Base-by-base conservation (phyloP, 345 rosid genomes). In the Nasturtium officinale region DNA sequence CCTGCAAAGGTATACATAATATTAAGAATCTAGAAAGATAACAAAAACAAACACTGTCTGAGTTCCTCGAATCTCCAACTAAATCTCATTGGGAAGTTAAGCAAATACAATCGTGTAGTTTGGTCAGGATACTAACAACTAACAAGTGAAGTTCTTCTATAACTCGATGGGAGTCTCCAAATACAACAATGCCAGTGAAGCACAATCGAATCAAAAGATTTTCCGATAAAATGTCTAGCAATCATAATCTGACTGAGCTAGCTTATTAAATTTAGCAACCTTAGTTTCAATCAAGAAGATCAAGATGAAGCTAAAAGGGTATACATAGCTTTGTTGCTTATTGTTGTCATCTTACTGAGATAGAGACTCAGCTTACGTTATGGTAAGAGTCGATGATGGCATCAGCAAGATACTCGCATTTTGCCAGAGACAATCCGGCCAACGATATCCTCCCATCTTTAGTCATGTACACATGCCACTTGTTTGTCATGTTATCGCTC, bases 381-480 rank as follows among this genome's bases (percentile, higher is more conserved):
- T 91, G 91, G 77, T 74, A 91, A 1, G 97, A 91, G 77, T 95
- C 97, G 0, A 88, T 69, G 53, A 95, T 88, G 9, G 97, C 96
- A 74, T 91, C 97, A 0, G 97, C 96, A 51, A 91, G 97, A 77
- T 89, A 86, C 61, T 95, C 92, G 37, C 97, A 95, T 81, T 95
- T 95, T 20, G 96, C 99, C 82, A 95, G 72, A 53, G 90, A 85
- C 54, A 95, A 78, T 71, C 99, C 97, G 0, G 97, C 99, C 71
- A 95, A 65, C 7, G 97, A 91, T 76, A 95, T 95, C 35, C 97
- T 87, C 77, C 99, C 99, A 5, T 91, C 99, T 84, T 89, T 89
- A 4, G 97, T 89, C 97, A 95, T 87, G 86, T 89, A 95, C 13
- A 95, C 77, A 55, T 87, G 99, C 97, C 99, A 95, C 77, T 91